Evolutionary conservation across 768 basidiomycete species (phyloP).

Genomic region (Guyanaporus albipodus): DNA sequence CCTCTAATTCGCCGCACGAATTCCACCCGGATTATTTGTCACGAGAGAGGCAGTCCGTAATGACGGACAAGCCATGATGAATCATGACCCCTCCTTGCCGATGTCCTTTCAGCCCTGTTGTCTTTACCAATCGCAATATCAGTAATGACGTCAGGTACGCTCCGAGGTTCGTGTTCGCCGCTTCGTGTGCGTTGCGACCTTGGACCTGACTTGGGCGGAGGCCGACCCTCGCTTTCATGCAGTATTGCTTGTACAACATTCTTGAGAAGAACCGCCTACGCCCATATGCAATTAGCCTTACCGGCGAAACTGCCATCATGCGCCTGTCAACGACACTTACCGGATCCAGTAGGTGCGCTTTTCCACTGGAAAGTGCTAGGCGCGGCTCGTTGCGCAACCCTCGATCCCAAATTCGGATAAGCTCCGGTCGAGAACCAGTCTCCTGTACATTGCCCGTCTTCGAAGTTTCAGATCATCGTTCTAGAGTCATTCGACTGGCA

Average conservation of each 20-base stretch:
- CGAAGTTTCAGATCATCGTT: neutral
- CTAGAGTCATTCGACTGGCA: neutral
- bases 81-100: too few species aligned
- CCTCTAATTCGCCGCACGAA: too few species aligned
- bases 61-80: too few species aligned
- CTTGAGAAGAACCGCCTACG: too few species aligned
- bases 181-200: neutral
- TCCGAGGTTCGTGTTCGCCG: neutral
- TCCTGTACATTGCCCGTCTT: neutral
- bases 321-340: neutral
- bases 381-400: conserved; percentile 9
- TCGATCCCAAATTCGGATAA: conserved; percentile 8
- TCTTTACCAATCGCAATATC: neutral
- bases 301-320: neutral
- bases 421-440: conserved; percentile 7
- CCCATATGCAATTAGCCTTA: too few species aligned
- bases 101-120: too few species aligned
- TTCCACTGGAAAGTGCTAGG: neutral
- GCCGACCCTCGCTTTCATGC: too few species aligned
- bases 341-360: too few species aligned
- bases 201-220: neutral
- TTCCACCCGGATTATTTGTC: too few species aligned
- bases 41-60: too few species aligned
- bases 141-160: neutral
- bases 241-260: too few species aligned